Evolutionary conservation across 768 basidiomycete genomes (phyloP).

Genomic region (Mrakia blollopis): DNA sequence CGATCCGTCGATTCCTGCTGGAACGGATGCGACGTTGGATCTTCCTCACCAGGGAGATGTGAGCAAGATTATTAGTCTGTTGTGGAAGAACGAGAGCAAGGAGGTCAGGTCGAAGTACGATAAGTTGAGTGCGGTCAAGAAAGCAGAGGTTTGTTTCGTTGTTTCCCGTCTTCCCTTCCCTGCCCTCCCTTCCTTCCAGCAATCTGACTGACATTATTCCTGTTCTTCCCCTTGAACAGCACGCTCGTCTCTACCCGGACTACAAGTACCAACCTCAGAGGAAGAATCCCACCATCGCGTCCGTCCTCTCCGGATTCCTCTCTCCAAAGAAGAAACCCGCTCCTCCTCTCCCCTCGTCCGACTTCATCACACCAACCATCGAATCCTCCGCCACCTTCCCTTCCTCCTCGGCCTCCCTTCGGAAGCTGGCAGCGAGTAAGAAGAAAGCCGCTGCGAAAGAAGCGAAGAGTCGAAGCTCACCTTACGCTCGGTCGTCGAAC

Average conservation of each 20-base stretch:
- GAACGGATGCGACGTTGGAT: slow-evolving; percentile 41
- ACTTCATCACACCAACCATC: not conserved
- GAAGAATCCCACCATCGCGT: not conserved
- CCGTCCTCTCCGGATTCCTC: not conserved
- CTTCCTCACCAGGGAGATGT: slow-evolving; percentile 57
- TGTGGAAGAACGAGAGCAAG: slow-evolving; percentile 60
- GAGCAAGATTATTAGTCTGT: slow-evolving; percentile 57
- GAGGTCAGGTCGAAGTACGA: slow-evolving; percentile 49
- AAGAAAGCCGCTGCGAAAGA: not conserved
- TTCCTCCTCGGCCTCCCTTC: not conserved
- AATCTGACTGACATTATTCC: not conserved
- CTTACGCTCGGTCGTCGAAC: not conserved
- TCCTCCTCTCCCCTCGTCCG: not conserved
- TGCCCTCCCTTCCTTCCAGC: not conserved
- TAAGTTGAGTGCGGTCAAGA: slow-evolving; percentile 38
- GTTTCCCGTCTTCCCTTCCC: not conserved
- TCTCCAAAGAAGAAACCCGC: not conserved
- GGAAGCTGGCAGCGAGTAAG: not conserved
- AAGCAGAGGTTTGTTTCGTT: slow-evolving; percentile 43
- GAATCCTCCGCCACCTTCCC: not conserved
- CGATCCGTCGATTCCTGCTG: slow-evolving; percentile 33
- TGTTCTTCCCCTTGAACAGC: not conserved
- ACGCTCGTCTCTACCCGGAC: slow-evolving; percentile 15
- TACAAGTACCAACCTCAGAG: slow-evolving; percentile 25
- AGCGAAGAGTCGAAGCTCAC: not conserved